phyloP scores from a whole-genome alignment of 2,329 filamentous ascomycete species.

The Colletotrichum sansevieriae region DNA sequence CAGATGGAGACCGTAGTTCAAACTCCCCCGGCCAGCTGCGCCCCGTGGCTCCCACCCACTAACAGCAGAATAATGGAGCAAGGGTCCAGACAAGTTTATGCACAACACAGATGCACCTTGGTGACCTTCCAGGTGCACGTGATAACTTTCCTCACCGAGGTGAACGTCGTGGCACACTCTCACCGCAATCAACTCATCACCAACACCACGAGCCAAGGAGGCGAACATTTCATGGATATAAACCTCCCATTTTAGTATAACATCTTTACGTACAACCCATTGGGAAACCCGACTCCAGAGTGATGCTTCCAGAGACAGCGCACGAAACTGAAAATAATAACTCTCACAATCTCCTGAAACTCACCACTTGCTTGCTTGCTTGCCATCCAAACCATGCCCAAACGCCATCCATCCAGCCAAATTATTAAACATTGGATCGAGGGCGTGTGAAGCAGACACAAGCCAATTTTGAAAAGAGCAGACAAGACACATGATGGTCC shows the following conservation, averaged over 20 bases:
- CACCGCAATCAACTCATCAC: background rate
- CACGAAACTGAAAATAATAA: conserved; percentile 26
- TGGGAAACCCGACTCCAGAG: conserved; percentile 35
- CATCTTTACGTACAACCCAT: conserved; percentile 37
- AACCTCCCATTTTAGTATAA: conserved; percentile 40
- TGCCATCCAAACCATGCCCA: conserved; percentile 34
- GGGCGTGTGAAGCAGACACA: conserved; percentile 29
- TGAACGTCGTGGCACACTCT: conserved; percentile 2
- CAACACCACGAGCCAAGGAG: background rate
- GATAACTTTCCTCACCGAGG: conserved; percentile 26
- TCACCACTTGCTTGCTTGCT: conserved; percentile 32
- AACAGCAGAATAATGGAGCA: conserved; percentile 22
- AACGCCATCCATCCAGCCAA: conserved; percentile 36
- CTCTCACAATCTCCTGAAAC: conserved; percentile 36
- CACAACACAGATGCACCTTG: conserved; percentile 24
- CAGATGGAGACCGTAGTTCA: conserved; percentile 32
- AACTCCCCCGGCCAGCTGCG: conserved; percentile 39
- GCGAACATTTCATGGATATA: conserved; percentile 1
- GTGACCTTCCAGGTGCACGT: background rate
- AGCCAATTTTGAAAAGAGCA: conserved; percentile 25
- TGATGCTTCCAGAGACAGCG: conserved; percentile 37
- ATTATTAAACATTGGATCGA: conserved; percentile 39
- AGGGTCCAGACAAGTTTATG: conserved; percentile 37
- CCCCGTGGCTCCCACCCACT: conserved; percentile 32
- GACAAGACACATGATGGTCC: conserved; percentile 40